Conservation (phyloP, 1,139 yeast species). For the Lodderomyces pseudojiufengensis region DNA sequence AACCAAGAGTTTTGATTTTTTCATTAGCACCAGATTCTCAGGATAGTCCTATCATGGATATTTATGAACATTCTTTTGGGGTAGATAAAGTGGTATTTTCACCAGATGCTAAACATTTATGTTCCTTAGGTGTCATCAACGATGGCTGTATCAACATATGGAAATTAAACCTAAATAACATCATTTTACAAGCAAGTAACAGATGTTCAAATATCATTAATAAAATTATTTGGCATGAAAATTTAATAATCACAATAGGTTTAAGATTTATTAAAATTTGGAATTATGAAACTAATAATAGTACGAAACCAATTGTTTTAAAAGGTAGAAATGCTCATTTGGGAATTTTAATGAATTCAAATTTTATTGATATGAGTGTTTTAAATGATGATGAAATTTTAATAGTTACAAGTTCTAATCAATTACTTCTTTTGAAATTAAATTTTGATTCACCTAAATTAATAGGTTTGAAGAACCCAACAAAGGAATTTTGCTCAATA, state of each 20-base stretch:
- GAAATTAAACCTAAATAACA: constrained; percentile 27
- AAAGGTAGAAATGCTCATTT: constrained; percentile 58
- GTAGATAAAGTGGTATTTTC: constrained; percentile 53
- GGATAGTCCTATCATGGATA: constrained; percentile 46
- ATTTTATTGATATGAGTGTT: constrained; percentile 39
- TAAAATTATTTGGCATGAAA: constrained; percentile 54
- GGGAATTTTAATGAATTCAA: constrained; percentile 44
- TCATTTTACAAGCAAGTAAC: constrained; percentile 43
- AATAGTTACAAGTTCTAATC: constrained; percentile 41
- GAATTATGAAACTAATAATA: constrained; percentile 35
- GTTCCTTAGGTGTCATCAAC: constrained; percentile 59
- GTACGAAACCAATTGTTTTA: constrained; percentile 27
- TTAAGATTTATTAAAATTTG: constrained; percentile 58
- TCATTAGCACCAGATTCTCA: constrained; percentile 51
- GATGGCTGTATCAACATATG: constrained; percentile 67
- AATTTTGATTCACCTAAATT: constrained; percentile 23
- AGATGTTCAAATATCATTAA: constrained; percentile 57
- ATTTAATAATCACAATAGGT: constrained; percentile 51
- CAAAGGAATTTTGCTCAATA: constrained; percentile 13
- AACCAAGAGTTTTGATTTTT: constrained; percentile 58
- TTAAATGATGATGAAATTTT: constrained; percentile 38
- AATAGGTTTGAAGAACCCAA: constrained; percentile 17
- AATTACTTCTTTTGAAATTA: constrained; percentile 31
- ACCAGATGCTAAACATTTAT: constrained; percentile 50
- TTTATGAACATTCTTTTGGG: constrained; percentile 64